A percentile compares a stretch with the other conserved stretches of the same genome.
Conservation (phyloP, 495 filamentous ascomycete species). For the Aspergillus nidulans region DNA sequence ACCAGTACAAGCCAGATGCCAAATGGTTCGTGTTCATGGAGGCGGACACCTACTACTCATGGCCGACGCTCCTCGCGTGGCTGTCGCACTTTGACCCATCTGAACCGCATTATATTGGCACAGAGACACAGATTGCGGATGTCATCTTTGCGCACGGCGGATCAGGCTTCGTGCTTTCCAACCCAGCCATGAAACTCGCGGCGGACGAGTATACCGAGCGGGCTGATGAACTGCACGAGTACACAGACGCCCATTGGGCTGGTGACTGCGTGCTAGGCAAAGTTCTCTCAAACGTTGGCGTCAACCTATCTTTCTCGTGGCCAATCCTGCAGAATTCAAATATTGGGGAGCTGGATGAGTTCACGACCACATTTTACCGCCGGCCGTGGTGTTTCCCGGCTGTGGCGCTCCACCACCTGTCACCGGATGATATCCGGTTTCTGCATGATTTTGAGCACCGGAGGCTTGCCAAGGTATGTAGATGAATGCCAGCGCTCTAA, state of each 20-base stretch:
- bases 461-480: constrained; percentile 31
- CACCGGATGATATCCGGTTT: constrained; percentile 31
- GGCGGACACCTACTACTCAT: constrained; percentile 63
- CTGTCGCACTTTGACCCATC: constrained; percentile 45
- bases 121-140: constrained; percentile 49
- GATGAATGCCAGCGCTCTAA: neutral
- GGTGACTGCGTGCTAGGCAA: constrained; percentile 63
- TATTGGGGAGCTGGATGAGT: constrained; percentile 41
- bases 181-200: constrained; percentile 45
- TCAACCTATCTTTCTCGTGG: constrained; percentile 45
- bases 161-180: constrained; percentile 61
- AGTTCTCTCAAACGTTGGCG: constrained; percentile 52
- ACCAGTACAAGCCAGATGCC: constrained; percentile 39
- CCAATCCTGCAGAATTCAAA: constrained; percentile 50
- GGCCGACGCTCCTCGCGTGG: constrained; percentile 58
- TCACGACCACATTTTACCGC: constrained; percentile 36
- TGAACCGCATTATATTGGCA: constrained; percentile 55
- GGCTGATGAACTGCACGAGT: constrained; percentile 47
- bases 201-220: constrained; percentile 43
- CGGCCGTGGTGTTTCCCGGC: constrained; percentile 53
- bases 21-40: constrained; percentile 70
- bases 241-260: constrained; percentile 56
- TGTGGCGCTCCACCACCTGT: constrained; percentile 52
- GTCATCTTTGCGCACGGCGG: constrained; percentile 64
- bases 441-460: constrained; percentile 40